Evolutionary conservation across 2,329 filamentous ascomycete genomes (phyloP).

Genomic region (Colletotrichum trifolii): DNA sequence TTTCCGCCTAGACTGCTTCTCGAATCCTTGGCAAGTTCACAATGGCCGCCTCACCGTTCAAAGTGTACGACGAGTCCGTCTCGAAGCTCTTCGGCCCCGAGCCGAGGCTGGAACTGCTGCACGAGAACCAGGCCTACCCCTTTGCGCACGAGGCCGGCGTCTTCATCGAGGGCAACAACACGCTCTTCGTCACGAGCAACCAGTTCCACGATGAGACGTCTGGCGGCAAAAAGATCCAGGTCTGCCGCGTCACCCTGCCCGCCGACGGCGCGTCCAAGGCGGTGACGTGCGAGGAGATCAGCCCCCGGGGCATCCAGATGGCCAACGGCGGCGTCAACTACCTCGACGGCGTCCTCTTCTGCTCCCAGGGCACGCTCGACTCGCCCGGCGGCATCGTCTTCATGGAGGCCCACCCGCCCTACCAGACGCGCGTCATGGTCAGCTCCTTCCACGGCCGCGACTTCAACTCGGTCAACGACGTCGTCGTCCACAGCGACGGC

Average conservation of each 20-base stretch:
- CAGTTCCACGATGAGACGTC: constrained; percentile 39
- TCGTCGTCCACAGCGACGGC: constrained; percentile 55
- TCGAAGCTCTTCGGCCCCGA: constrained; percentile 46
- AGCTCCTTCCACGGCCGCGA: constrained; percentile 50
- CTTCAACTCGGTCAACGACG: constrained; percentile 64
- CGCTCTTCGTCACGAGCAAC: constrained; percentile 50
- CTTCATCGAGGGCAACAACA: constrained; percentile 43
- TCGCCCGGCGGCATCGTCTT: constrained; percentile 44
- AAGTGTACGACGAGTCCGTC: constrained; percentile 25
- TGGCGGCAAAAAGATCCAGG: constrained; percentile 42
- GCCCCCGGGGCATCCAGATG: constrained; percentile 50
- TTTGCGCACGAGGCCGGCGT: constrained; percentile 62
- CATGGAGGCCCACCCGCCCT: constrained; percentile 46
- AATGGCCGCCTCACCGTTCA: constrained; percentile 25
- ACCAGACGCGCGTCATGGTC: constrained; percentile 44
- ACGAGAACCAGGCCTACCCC: constrained; percentile 51
- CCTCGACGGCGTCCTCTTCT: constrained; percentile 52
- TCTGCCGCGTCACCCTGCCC: constrained; percentile 43
- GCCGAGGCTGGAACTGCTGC: constrained; percentile 50
- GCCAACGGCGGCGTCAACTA: constrained; percentile 63
- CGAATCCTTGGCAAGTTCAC: constrained; percentile 12
- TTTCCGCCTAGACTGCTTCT: neutral
- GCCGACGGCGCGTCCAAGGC: constrained; percentile 20
- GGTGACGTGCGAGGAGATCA: constrained; percentile 47
- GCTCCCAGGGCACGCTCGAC: constrained; percentile 50